Percentiles rank a stretch among this genome's conserved stretches.
Evolutionary conservation across 2,329 filamentous ascomycete species (phyloP).

Genomic region (Epichloe sibirici): DNA sequence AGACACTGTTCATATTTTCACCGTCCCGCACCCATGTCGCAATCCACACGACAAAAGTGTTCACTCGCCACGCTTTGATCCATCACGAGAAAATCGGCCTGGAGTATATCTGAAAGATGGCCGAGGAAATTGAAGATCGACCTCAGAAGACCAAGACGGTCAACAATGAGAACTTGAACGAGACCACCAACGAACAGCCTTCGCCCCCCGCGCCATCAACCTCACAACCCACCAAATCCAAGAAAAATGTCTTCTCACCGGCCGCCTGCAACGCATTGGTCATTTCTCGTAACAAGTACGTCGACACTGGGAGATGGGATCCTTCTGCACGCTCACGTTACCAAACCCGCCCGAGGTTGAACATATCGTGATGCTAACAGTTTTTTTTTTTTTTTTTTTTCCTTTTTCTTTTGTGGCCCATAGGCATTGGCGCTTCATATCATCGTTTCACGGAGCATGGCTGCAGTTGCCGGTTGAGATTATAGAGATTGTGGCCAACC

Average conservation of each 20-base stretch:
- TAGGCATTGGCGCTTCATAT: slow-evolving; percentile 79
- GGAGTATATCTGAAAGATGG: neutral
- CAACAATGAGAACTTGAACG: neutral
- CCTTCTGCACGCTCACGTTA: no score
- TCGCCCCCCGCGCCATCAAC: neutral
- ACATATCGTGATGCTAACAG: neutral
- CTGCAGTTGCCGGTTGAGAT: slow-evolving; percentile 67
- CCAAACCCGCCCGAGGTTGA: no score
- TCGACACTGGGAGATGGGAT: neutral
- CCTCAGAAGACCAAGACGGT: neutral
- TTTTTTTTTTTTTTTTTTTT: neutral
- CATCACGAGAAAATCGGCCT: neutral
- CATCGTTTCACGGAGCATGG: slow-evolving; percentile 74
- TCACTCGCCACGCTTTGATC: neutral
- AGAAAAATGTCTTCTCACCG: neutral
- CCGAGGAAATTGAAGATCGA: neutral
- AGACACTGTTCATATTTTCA: neutral
- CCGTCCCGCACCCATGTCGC: neutral
- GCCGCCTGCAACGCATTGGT: neutral
- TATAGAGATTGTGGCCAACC: slow-evolving; percentile 65
- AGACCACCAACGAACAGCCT: neutral
- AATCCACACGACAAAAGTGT: neutral
- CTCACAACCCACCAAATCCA: neutral
- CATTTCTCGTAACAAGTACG: slow-evolving; percentile 1
- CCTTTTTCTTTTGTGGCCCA: no score